Evolutionary conservation across 2,329 filamentous ascomycete genomes (phyloP).

Genomic region (Talaromyces piceae): DNA sequence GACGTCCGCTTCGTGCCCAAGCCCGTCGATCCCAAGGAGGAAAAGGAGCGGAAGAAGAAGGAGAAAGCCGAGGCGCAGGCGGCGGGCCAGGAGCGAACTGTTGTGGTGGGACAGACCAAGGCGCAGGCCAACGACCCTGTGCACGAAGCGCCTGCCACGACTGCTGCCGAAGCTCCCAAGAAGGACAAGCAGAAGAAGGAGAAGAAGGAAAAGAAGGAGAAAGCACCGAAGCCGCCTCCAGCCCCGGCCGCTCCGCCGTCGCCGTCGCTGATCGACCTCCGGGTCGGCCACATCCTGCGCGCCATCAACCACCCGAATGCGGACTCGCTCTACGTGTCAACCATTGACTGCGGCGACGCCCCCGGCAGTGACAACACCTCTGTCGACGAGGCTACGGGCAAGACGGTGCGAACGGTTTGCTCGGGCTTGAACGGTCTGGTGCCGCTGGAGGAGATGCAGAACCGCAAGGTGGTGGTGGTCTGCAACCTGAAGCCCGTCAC

Average conservation of each 20-base stretch:
- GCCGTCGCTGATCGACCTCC: constrained; percentile 82
- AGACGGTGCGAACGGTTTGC: constrained; percentile 90
- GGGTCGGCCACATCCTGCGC: constrained; percentile 95
- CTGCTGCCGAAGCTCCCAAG: constrained; percentile 18
- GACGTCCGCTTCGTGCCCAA: constrained; percentile 83
- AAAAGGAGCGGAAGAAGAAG: constrained; percentile 96
- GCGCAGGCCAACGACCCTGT: constrained; percentile 48
- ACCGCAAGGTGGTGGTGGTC: constrained; percentile 87
- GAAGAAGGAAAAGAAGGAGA: constrained; percentile 86
- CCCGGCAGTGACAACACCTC: constrained; percentile 79
- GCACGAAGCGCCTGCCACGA: constrained; percentile 40
- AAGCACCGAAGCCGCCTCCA: constrained; percentile 66
- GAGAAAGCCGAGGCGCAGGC: constrained; percentile 58
- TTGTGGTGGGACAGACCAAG: constrained; percentile 33
- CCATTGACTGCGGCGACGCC: constrained; percentile 86
- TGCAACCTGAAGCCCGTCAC: constrained; percentile 99
- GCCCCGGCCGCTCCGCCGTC: constrained; percentile 68
- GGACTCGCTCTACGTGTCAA: constrained; percentile 91
- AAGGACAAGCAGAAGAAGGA: constrained; percentile 50
- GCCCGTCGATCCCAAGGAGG: constrained; percentile 80
- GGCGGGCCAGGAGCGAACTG: constrained; percentile 26
- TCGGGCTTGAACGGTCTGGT: constrained; percentile 91
- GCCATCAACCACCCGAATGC: constrained; percentile 93
- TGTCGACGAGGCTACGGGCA: constrained; percentile 70
- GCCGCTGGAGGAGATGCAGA: constrained; percentile 93